phyloP scores from a whole-genome alignment of 495 filamentous ascomycete species.

The Halenospora varia region DNA sequence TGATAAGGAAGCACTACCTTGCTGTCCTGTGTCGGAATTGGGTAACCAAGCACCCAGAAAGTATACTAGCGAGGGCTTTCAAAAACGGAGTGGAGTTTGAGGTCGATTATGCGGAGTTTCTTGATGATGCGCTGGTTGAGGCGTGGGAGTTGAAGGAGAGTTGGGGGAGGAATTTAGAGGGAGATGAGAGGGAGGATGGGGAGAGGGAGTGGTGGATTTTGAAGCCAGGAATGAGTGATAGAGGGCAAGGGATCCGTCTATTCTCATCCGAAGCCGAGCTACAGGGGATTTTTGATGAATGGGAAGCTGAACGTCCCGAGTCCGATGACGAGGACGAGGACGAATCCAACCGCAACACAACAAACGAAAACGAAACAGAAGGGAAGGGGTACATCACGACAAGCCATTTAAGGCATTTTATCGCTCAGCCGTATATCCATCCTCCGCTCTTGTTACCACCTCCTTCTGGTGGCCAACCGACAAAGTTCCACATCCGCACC shows the following conservation, averaged over 20 bases:
- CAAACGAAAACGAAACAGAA: slow-evolving; percentile 27
- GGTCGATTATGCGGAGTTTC: slow-evolving; percentile 92
- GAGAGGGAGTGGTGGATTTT: slow-evolving; percentile 94
- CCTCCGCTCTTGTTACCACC: slow-evolving; percentile 71
- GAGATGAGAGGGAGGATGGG: slow-evolving; percentile 30
- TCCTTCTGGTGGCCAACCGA: slow-evolving; percentile 26
- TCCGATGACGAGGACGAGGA: slow-evolving; percentile 60
- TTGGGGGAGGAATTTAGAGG: slow-evolving; percentile 65
- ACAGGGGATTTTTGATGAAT: slow-evolving; percentile 79
- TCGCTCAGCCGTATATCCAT: slow-evolving; percentile 93
- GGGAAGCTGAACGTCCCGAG: slow-evolving; percentile 55
- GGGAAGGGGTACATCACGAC: slow-evolving; percentile 62
- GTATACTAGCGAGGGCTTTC: slow-evolving; percentile 60
- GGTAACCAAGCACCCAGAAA: slow-evolving; percentile 74
- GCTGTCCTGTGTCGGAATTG: slow-evolving; percentile 73
- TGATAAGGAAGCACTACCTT: slow-evolving; percentile 96
- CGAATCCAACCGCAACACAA: slow-evolving; percentile 25
- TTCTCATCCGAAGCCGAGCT: slow-evolving; percentile 82
- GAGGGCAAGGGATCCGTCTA: slow-evolving; percentile 85
- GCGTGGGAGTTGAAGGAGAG: slow-evolving; percentile 81
- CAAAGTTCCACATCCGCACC: slow-evolving; percentile 92
- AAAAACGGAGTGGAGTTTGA: slow-evolving; percentile 80
- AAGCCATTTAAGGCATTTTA: slow-evolving; percentile 91
- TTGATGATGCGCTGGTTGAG: slow-evolving; percentile 89
- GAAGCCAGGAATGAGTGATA: slow-evolving; percentile 95